These are phyloP conservation scores for Neopestalotiopsis rosae DNA, from an alignment of 2,329 filamentous ascomycete species.

Conservation along the genomic window DNA sequence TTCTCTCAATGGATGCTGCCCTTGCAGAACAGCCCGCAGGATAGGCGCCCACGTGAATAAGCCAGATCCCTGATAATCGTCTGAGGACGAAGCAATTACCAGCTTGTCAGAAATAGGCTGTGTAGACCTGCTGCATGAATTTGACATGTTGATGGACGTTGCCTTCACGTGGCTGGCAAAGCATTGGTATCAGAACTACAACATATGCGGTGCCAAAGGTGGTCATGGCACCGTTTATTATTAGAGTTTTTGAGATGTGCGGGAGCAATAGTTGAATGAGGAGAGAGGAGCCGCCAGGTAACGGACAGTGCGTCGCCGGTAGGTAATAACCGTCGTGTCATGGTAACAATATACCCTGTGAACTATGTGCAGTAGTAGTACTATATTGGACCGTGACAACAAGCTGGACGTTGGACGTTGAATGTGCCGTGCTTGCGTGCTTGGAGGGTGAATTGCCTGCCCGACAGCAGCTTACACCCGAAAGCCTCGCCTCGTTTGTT, in stretches of 20 bases:
- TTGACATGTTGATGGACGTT: neutral
- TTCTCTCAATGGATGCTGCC: neutral
- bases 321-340: neutral
- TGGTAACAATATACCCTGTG: neutral
- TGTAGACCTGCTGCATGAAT: neutral
- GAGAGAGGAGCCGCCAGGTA: neutral
- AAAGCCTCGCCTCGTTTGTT: neutral
- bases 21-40: neutral
- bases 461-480: neutral
- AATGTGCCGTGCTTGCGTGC: neutral
- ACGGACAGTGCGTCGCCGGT: conserved; percentile 5
- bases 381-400: neutral
- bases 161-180: neutral
- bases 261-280: neutral
- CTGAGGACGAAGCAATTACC: neutral
- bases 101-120: neutral
- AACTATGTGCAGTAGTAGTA: neutral
- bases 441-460: neutral
- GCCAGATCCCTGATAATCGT: neutral
- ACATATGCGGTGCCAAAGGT: neutral
- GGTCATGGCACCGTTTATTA: neutral
- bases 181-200: neutral
- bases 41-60: neutral
- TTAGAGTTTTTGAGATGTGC: neutral
- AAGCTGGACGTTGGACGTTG: neutral